phyloP scores from a whole-genome alignment of 2,329 filamentous ascomycete genomes.

The Huntiella abstrusa region DNA sequence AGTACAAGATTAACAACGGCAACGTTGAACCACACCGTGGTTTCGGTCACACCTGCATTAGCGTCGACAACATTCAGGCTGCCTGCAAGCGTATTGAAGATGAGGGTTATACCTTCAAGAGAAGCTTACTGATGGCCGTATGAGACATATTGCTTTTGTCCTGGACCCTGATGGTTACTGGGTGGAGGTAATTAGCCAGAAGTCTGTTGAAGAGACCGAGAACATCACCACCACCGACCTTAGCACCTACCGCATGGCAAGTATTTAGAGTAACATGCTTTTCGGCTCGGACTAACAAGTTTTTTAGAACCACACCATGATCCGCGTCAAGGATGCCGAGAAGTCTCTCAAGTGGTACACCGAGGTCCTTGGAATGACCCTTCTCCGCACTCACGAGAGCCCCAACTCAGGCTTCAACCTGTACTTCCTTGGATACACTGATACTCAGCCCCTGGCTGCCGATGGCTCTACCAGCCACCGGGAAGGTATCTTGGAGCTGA shows the following conservation, averaged over 20 bases:
- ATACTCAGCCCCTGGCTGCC: conserved; percentile 31
- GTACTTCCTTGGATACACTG: conserved; percentile 77
- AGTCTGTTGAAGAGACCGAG: conserved; percentile 52
- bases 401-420: conserved; percentile 61
- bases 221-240: conserved; percentile 53
- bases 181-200: conserved; percentile 67
- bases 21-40: conserved; percentile 75
- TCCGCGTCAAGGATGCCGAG: conserved; percentile 70
- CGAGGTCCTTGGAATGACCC: conserved; percentile 73
- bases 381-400: conserved; percentile 55
- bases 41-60: conserved; percentile 74
- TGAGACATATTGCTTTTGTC: conserved; percentile 76
- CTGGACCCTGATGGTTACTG: conserved; percentile 78
- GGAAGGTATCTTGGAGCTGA: conserved; percentile 79
- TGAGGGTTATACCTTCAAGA: conserved; percentile 85
- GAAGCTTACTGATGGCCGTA: conserved; percentile 73
- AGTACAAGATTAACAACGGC: conserved; percentile 69
- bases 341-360: conserved; percentile 64
- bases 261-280: conserved; percentile 5
- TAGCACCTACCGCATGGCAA: conserved; percentile 51
- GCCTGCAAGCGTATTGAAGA: conserved; percentile 80
- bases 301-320: conserved; percentile 69
- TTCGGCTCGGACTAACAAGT: background rate
- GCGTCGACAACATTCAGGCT: conserved; percentile 67
- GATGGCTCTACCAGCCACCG: conserved; percentile 40